These are phyloP conservation scores for Alternaria sp. DNA, from an alignment of 2,329 filamentous ascomycete genomes.

Conservation along the genomic window DNA sequence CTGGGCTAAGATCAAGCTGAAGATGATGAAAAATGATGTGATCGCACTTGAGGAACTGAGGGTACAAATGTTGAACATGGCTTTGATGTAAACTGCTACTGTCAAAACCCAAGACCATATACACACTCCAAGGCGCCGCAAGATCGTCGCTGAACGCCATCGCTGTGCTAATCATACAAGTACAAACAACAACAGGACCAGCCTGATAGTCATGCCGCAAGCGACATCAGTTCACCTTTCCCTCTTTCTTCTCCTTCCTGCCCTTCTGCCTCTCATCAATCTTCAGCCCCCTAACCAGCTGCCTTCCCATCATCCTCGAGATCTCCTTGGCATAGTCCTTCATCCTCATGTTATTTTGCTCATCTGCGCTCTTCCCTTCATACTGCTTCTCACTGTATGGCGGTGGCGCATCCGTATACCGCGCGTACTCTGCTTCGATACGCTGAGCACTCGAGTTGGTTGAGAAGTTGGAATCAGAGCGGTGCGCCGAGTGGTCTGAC, in stretches of 20 bases:
- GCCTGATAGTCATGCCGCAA: neutral
- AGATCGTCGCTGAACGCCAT: constrained; percentile 4
- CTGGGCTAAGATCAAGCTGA: neutral
- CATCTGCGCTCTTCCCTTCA: constrained; percentile 35
- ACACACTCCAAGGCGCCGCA: neutral
- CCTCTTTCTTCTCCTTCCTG: constrained; percentile 6
- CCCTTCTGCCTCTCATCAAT: constrained; percentile 18
- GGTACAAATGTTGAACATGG: neutral
- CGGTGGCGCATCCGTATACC: constrained; percentile 34
- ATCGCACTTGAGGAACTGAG: neutral
- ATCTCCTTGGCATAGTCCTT: constrained; percentile 40
- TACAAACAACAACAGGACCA: constrained; percentile 3
- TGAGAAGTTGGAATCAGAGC: constrained; percentile 13
- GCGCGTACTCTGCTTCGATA: constrained; percentile 29
- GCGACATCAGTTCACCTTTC: neutral
- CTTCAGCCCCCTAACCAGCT: constrained; percentile 34
- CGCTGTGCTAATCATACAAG: constrained; percentile 12
- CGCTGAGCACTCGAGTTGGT: constrained; percentile 13
- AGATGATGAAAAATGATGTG: neutral
- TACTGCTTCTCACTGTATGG: constrained; percentile 34
- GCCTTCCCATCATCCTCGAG: constrained; percentile 38
- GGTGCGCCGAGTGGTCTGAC: constrained; percentile 12
- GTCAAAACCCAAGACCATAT: neutral
- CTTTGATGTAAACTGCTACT: neutral
- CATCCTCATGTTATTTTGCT: constrained; percentile 32